A percentile compares a stretch with the other conserved stretches of the same genome.
phyloP scores from a whole-genome alignment of 345 rosid genomes.

The Dipteronia dyeriana region DNA sequence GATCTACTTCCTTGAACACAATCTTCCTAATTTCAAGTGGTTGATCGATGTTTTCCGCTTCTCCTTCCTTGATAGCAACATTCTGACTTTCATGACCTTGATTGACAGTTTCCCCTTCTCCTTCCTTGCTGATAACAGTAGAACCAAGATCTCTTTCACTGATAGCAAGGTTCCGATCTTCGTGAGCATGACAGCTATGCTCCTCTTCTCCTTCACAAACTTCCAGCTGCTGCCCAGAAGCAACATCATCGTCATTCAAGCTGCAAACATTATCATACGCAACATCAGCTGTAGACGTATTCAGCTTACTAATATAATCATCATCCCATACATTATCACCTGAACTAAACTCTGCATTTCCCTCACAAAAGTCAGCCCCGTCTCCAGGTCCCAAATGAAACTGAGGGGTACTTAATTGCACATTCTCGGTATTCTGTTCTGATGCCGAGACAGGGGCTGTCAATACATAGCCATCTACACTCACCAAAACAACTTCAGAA shows the following conservation, averaged over 20 bases:
- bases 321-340: slow-evolving; percentile 55
- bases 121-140: slow-evolving; percentile 21
- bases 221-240: slow-evolving; percentile 26
- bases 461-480: slow-evolving; percentile 80
- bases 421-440: slow-evolving; percentile 57
- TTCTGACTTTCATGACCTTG: slow-evolving; percentile 30
- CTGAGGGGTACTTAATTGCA: slow-evolving; percentile 64
- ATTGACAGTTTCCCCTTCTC: slow-evolving; percentile 35
- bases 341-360: slow-evolving; percentile 54
- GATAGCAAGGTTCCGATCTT: slow-evolving; percentile 24
- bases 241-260: slow-evolving; percentile 25
- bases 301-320: slow-evolving; percentile 47
- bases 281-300: slow-evolving; percentile 36
- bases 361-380: slow-evolving; percentile 64
- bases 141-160: slow-evolving; percentile 21
- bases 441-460: slow-evolving; percentile 77
- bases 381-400: slow-evolving; percentile 85
- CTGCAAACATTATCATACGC: slow-evolving; percentile 25
- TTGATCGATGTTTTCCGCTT: slow-evolving; percentile 33
- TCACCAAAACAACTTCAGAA: slow-evolving; percentile 81
- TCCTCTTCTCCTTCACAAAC: slow-evolving; percentile 41
- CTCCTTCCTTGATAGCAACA: slow-evolving; percentile 27
- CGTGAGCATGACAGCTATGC: slow-evolving; percentile 33
- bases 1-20: slow-evolving; percentile 28
- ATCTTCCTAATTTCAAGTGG: slow-evolving; percentile 24